phyloP scores from a whole-genome alignment of 83 land plant genomes.

The Thuja plicata region DNA sequence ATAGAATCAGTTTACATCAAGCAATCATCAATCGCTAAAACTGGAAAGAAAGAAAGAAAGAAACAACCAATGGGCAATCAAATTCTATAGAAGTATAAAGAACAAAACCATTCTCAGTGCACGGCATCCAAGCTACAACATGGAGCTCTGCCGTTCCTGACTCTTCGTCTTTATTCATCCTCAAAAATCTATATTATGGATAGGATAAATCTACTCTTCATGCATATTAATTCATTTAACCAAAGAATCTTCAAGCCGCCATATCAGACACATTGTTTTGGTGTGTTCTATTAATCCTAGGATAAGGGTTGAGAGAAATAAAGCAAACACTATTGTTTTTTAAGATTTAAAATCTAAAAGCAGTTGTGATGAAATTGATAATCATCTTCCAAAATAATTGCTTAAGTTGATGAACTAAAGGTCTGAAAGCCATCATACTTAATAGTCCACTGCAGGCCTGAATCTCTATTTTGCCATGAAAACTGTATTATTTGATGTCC shows the following conservation, averaged over 20 bases:
- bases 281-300: not conserved
- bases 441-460: not conserved
- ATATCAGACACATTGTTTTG: not conserved
- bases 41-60: no score
- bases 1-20: no score
- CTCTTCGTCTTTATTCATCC: not conserved
- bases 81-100: not conserved
- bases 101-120: not conserved
- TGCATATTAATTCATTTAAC: not conserved
- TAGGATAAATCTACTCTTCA: not conserved
- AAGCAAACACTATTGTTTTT: not conserved
- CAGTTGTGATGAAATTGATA: not conserved
- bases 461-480: not conserved
- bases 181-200: not conserved
- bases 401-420: not conserved
- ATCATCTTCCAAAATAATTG: not conserved
- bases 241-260: not conserved
- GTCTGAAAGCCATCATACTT: no score
- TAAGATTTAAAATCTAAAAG: no score
- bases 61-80: no score
- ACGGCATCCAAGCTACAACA: not conserved
- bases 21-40: no score
- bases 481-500: not conserved
- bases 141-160: not conserved
- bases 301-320: not conserved